Percentiles rank a stretch among this genome's conserved stretches.
Conservation (phyloP, 108 stramenopile genomes). For the Nannochloropsis oceanica region DNA sequence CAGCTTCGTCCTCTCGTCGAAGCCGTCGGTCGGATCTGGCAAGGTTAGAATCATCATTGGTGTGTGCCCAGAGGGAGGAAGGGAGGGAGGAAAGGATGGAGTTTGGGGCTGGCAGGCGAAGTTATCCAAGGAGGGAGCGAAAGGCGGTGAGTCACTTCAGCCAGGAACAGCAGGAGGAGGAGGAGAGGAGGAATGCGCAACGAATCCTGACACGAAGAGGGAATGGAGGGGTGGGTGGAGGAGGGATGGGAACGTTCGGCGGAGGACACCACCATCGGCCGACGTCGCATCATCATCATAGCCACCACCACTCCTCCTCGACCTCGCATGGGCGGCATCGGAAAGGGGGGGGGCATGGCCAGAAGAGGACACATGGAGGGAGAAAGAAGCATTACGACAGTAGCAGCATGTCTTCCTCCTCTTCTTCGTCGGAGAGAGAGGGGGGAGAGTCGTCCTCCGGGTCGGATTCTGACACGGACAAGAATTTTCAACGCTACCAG, state of each 20-base stretch:
- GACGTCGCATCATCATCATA: not conserved
- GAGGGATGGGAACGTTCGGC: not conserved
- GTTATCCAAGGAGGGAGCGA: not conserved
- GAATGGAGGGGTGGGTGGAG: not conserved
- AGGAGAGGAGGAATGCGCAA: not conserved
- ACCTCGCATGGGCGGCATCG: not conserved
- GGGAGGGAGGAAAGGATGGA: not conserved
- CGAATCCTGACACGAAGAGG: not conserved
- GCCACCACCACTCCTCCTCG: too few relatives aligned
- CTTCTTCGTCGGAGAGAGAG: constrained; percentile 1
- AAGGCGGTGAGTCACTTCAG: not conserved
- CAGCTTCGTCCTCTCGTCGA: not conserved
- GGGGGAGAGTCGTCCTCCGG: not conserved
- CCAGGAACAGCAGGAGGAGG: not conserved
- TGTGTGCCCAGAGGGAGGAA: not conserved
- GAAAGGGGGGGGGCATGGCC: not conserved
- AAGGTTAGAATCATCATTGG: not conserved
- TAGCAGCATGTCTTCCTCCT: constrained; percentile 1
- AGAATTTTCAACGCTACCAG: not conserved
- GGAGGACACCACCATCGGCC: not conserved
- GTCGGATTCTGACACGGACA: not conserved
- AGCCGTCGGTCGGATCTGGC: not conserved
- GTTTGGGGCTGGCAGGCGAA: not conserved
- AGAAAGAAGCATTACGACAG: constrained; percentile 5
- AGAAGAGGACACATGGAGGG: not conserved